These are phyloP conservation scores for Mortierella polycephala DNA, from an alignment of 371 early-diverging fungal species.

Conservation along the genomic window DNA sequence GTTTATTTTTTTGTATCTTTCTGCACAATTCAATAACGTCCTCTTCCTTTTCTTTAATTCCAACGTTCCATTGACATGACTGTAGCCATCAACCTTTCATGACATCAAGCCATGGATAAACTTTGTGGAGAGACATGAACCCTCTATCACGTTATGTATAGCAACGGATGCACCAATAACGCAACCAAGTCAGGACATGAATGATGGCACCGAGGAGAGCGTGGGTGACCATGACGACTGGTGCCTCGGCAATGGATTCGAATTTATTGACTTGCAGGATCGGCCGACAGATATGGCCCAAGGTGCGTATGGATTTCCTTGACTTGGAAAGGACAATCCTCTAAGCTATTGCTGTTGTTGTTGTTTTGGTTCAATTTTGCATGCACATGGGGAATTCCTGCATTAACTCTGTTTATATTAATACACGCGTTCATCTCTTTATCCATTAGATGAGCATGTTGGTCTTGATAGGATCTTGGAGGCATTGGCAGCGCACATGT, in stretches of 20 bases:
- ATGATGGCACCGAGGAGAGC: conserved; percentile 28
- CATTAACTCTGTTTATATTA: conserved; percentile 16
- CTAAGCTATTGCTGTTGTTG: neutral
- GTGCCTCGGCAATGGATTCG: conserved; percentile 75
- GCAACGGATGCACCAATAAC: conserved; percentile 51
- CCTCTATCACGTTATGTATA: conserved; percentile 68
- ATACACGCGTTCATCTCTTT: neutral
- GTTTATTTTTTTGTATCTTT: neutral
- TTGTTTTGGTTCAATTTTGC: neutral
- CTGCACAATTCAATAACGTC: neutral
- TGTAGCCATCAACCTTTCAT: conserved; percentile 64
- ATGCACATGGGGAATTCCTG: neutral
- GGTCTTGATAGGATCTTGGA: conserved; percentile 68
- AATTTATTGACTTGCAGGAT: conserved; percentile 67
- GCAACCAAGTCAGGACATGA: conserved; percentile 30
- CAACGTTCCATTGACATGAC: conserved; percentile 2
- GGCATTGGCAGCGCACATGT: conserved; percentile 75
- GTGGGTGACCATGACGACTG: conserved; percentile 57
- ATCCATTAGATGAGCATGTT: conserved; percentile 47
- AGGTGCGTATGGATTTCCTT: conserved; percentile 14
- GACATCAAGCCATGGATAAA: conserved; percentile 64
- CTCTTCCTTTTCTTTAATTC: neutral
- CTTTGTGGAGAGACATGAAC: conserved; percentile 65
- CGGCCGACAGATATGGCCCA: conserved; percentile 17
- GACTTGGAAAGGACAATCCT: neutral